Percentiles rank a stretch among this genome's conserved stretches.
phyloP scores from a whole-genome alignment of 352 stramenopile species.

The Aphanomyces euteiches region DNA sequence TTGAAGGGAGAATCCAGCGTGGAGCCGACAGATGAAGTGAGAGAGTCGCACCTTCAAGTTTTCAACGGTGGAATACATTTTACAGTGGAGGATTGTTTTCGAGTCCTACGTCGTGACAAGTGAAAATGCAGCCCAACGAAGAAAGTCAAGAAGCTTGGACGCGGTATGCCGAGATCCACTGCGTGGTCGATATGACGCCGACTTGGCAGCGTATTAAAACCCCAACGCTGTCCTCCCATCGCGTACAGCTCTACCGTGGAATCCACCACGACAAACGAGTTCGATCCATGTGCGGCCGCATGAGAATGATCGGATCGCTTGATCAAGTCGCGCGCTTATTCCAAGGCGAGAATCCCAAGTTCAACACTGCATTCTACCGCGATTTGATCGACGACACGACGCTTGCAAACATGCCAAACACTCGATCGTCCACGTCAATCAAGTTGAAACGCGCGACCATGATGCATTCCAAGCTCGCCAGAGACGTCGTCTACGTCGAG shows the following conservation, averaged over 20 bases:
- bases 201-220: neutral
- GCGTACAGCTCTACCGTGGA: neutral
- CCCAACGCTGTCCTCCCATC: neutral
- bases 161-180: neutral
- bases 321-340: neutral
- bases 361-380: neutral
- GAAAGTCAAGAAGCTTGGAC: too few relatives aligned
- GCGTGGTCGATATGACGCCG: neutral
- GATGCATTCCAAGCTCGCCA: neutral
- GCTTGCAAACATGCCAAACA: neutral
- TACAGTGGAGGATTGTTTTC: too few relatives aligned
- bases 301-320: neutral
- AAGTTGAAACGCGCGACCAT: neutral
- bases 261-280: neutral
- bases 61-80: too few relatives aligned
- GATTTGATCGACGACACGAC: neutral
- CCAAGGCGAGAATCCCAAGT: neutral
- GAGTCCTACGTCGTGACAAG: too few relatives aligned
- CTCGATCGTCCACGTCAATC: neutral
- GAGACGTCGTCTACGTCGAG: conserved; percentile 33
- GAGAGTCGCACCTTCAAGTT: too few relatives aligned
- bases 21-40: too few relatives aligned
- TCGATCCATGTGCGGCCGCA: neutral
- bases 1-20: too few relatives aligned
- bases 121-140: too few relatives aligned